Base-by-base conservation (phyloP, 139 green algal species). In the Pseudopediastrum boryanum region DNA sequence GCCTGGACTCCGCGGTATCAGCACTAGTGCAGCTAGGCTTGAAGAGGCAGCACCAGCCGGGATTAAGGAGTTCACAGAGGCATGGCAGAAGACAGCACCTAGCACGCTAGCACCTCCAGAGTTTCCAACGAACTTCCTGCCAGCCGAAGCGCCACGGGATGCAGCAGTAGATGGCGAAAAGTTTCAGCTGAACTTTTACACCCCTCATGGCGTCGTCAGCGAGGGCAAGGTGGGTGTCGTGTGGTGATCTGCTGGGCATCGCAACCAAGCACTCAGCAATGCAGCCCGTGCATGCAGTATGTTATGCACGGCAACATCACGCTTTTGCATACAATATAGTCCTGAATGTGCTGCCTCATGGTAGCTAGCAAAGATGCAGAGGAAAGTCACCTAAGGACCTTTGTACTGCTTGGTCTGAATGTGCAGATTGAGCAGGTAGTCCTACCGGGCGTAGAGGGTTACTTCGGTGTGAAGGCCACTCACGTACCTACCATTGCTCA, bases 401-500 rank as follows among this genome's bases (percentile, higher is more conserved):
- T n/a, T n/a, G n/a, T n/a, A n/a, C n/a, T n/a, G n/a, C n/a, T n/a
- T n/a, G n/a, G n/a, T n/a, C n/a, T n/a, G n/a, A n/a, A n/a, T n/a
- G n/a, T 29, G 46, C 83, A 91, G 87, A 81, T 83, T 42, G 87
- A 91, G 19, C 69, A 80, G n/a, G 87, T 91, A 25, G 81, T 85
- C 12, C 78, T 91, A 36, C 87, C 87, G 23, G 87, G 87, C 69
- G 79, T 89, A 31, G 84, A 89, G 73, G 87, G 87, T 59, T 78
- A 85, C 64, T 91, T 91, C 74, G 87, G 87, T 4, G 38, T 91
- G 1, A 91, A 91, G 83, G 84, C 84, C 36, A 91, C 88, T 58
- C 87, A 91, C 80, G 87, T 91, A 2, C 87, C 87, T 12, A 80
- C 86, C 70, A 91, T 91, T 46, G 86, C 87, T 25, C 87, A 91